Evolutionary conservation across 768 basidiomycete genomes (phyloP).

Genomic region (Hygrophoropsis aurantiaca): DNA sequence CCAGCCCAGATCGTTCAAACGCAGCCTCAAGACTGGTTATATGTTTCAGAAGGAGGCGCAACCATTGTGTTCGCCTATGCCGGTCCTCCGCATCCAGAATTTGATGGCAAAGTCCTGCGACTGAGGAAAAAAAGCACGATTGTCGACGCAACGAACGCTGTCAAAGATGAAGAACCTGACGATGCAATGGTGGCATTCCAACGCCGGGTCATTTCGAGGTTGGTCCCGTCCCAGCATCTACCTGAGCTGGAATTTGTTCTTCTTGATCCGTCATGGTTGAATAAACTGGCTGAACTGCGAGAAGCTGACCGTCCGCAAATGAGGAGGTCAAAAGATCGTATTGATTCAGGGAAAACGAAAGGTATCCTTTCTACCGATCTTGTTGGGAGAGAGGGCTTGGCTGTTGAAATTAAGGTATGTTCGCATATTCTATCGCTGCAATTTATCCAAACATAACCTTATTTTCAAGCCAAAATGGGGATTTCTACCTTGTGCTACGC

Average conservation of each 20-base stretch:
- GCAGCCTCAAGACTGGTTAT: conserved; percentile 66
- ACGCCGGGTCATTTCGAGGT: conserved; percentile 54
- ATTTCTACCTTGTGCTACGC: conserved; percentile 67
- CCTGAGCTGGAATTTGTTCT: conserved; percentile 53
- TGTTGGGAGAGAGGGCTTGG: conserved; percentile 60
- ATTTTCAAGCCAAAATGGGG: conserved; percentile 99
- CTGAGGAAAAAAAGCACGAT: conserved; percentile 62
- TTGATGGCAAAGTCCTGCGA: conserved; percentile 70
- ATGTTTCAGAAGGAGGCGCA: conserved; percentile 91
- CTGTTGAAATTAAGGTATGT: conserved; percentile 89
- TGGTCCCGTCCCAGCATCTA: conserved; percentile 63
- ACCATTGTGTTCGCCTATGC: conserved; percentile 84
- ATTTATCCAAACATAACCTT: conserved; percentile 8
- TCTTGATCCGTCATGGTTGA: conserved; percentile 57
- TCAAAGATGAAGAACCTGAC: conserved; percentile 36
- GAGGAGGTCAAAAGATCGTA: conserved; percentile 53
- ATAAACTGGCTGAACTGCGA: conserved; percentile 44
- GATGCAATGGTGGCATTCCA: conserved; percentile 58
- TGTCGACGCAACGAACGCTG: conserved; percentile 9
- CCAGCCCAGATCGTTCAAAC: too few species aligned
- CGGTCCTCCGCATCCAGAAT: conserved; percentile 51
- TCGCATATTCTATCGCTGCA: not conserved
- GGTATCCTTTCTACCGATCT: conserved; percentile 83
- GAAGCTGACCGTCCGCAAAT: conserved; percentile 54
- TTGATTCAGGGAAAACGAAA: conserved; percentile 54